Percentiles rank a stretch among this genome's conserved stretches.
Conservation (phyloP, 2,329 filamentous ascomycete species). For the Verticillium albo-atrum region DNA sequence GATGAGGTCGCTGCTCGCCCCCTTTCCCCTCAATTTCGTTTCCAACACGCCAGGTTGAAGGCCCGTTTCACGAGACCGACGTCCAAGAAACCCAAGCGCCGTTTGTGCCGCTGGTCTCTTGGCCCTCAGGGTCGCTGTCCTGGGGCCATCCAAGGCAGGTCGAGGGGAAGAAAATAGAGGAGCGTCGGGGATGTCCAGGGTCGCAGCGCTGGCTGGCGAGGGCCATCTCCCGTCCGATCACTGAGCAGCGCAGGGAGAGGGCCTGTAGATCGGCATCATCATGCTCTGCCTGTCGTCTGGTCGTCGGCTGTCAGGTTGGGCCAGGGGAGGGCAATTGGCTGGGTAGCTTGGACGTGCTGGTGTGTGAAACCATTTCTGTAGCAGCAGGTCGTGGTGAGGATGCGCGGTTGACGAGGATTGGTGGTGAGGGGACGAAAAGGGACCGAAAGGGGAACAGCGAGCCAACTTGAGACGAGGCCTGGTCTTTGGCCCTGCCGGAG, state of each 20-base stretch:
- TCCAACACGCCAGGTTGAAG: background rate
- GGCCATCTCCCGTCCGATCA: constrained; percentile 1
- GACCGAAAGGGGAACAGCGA: constrained; percentile 9
- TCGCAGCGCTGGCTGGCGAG: background rate
- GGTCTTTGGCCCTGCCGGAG: background rate
- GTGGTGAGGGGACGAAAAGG: constrained; percentile 7
- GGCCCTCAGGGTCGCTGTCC: background rate
- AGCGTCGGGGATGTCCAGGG: background rate
- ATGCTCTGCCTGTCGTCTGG: background rate
- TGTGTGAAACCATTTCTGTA: constrained; percentile 11
- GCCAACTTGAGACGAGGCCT: background rate
- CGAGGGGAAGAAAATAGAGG: background rate
- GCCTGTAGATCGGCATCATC: background rate
- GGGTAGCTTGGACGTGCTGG: background rate
- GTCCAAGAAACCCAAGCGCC: background rate
- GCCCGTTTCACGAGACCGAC: background rate
- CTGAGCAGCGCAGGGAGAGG: constrained; percentile 1
- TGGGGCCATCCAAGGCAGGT: background rate
- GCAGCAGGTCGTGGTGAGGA: constrained; percentile 6
- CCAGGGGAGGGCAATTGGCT: background rate
- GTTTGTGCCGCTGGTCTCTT: background rate
- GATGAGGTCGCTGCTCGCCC: background rate
- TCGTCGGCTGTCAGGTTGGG: background rate
- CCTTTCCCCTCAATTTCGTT: background rate
- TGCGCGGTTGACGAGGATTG: constrained; percentile 5